Base-by-base conservation (phyloP, 2,329 filamentous ascomycete species). In the Verticillium klebahnii region DNA sequence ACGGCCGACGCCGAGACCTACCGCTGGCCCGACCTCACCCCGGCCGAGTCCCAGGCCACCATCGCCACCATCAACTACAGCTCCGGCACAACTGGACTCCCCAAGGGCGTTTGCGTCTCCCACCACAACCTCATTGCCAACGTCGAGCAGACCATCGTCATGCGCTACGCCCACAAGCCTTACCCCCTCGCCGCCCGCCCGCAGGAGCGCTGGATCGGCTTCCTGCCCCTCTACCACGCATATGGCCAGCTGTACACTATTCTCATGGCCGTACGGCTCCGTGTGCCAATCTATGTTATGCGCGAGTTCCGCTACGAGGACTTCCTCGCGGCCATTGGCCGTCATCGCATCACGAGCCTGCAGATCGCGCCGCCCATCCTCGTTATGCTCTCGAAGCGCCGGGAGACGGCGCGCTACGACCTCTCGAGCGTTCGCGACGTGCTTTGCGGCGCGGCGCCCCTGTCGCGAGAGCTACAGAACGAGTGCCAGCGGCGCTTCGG, bases 221-320 rank as follows among this genome's bases (percentile, higher is more conserved):
- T 90, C 70, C 74, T 91, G 14, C 89, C 89, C 0, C 83, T 89
- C 69, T 89, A 87, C 67, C 85, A 88, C 68, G 84, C 84, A 7
- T 85, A 83, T 64, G 82, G 82, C 2, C 84, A 87, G 69, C 75
- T 83, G 2, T 78, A 80, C 61, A 81, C 82, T 61, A 81, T 80
- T 62, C 71, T 85, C 32, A 76, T 80, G 65, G 77, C 78, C 0
- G 70, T 76, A 14, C 78, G 75, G 64, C 72, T 78, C 32, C 69
- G 73, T 2, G 71, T 81, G 0, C 79, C 81, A 0, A 75, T 85
- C 12, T 86, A 85, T 67, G 72, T 86, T 63, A 86, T 88, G 84
- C 62, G 80, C 73, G 69, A 85, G 76, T 82, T 81, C 69, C 75
- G 82, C 25, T 86, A 83, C 62, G 69, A 81, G 34, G 78, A 81